Percentiles rank a stretch among this genome's conserved stretches.
These are phyloP conservation scores for Blepharisma stoltei DNA, from an alignment of 73 alveolate genomes.

Conservation along the genomic window DNA sequence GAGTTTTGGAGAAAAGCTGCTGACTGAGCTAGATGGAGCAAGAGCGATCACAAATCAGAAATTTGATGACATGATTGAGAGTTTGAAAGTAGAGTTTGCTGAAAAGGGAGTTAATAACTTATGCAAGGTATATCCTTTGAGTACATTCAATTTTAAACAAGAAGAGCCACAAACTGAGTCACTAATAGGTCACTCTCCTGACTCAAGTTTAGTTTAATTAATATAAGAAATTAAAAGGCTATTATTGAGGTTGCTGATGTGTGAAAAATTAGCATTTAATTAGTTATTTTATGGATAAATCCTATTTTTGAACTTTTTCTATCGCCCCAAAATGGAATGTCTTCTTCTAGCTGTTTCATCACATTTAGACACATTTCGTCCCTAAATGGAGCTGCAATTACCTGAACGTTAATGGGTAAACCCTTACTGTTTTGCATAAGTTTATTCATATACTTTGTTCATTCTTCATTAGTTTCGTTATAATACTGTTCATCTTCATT, in stretches of 20 bases:
- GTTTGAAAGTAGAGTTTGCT: not conserved
- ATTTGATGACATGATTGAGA: not conserved
- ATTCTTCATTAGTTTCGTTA: not conserved
- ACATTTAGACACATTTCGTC: slow-evolving; percentile 62
- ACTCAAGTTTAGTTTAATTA: too few relatives aligned
- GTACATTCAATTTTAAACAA: too few relatives aligned
- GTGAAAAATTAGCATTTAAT: too few relatives aligned
- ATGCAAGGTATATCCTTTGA: not conserved
- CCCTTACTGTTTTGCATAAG: slow-evolving; percentile 51
- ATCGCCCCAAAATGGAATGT: slow-evolving; percentile 30
- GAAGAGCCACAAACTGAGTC: too few relatives aligned
- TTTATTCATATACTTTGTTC: slow-evolving; percentile 22
- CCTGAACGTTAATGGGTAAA: slow-evolving; percentile 61
- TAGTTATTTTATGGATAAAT: too few relatives aligned
- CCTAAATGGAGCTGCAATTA: slow-evolving; percentile 46
- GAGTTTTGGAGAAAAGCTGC: slow-evolving; percentile 1
- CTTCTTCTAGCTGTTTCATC: slow-evolving; percentile 57
- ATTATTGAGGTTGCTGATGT: too few relatives aligned
- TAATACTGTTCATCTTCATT: not conserved
- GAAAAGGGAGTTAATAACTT: not conserved
- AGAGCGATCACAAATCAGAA: slow-evolving; percentile 1
- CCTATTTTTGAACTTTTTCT: not conserved
- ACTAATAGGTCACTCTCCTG: too few relatives aligned
- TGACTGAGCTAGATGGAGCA: slow-evolving; percentile 9
- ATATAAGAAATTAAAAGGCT: too few relatives aligned